A percentile compares a stretch with the other conserved stretches of the same genome.
These are phyloP conservation scores for Penicillium maclennaniae DNA, from an alignment of 495 filamentous ascomycete species.

Conservation along the genomic window DNA sequence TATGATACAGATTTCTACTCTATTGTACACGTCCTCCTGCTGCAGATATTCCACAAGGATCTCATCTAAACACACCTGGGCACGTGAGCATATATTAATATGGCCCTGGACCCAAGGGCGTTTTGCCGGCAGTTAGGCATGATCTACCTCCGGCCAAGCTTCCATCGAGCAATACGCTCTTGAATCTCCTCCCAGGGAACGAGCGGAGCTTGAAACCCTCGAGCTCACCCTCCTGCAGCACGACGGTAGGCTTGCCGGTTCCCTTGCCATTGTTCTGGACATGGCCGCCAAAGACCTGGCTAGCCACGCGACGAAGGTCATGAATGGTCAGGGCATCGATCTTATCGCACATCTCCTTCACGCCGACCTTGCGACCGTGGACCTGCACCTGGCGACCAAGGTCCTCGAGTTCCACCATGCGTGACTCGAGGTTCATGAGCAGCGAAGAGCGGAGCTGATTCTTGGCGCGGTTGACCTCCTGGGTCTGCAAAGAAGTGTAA, in stretches of 20 bases:
- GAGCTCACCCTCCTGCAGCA: constrained; percentile 71
- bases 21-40: constrained; percentile 23
- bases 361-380: constrained; percentile 84
- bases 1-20: constrained; percentile 25
- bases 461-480: constrained; percentile 93
- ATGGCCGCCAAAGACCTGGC: constrained; percentile 69
- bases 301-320: constrained; percentile 84
- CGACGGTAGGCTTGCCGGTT: constrained; percentile 89
- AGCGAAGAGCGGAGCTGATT: constrained; percentile 89
- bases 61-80: not conserved
- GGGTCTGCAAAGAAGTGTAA: constrained; percentile 61
- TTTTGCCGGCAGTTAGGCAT: not conserved
- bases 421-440: constrained; percentile 95
- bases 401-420: constrained; percentile 99
- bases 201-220: constrained; percentile 42
- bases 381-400: constrained; percentile 94
- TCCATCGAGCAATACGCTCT: constrained; percentile 77
- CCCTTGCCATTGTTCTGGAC: constrained; percentile 73
- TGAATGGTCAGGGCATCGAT: constrained; percentile 78
- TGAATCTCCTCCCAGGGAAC: constrained; percentile 89
- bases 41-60: constrained; percentile 5
- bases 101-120: not conserved
- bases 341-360: constrained; percentile 84
- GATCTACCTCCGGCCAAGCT: constrained; percentile 64
- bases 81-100: constrained; percentile 3